Evolutionary conservation across 2,329 filamentous ascomycete genomes (phyloP).

Genomic region (Aureobasidium sp.): DNA sequence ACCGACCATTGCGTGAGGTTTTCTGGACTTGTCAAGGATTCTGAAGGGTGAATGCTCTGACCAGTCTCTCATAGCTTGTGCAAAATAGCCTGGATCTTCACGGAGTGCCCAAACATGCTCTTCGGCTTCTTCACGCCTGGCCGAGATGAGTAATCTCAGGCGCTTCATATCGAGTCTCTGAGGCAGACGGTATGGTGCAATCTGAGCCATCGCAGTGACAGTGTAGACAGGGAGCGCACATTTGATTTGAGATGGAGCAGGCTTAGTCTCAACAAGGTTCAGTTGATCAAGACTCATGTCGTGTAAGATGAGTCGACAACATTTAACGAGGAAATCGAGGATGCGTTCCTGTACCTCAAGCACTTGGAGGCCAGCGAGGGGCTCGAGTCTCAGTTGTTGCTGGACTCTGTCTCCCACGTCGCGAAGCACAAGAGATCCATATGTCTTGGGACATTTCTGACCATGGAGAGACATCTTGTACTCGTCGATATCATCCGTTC

Average conservation of each 20-base stretch:
- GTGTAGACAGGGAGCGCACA: slow-evolving; percentile 3
- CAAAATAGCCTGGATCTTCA: slow-evolving; percentile 55
- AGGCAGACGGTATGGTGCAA: slow-evolving; percentile 49
- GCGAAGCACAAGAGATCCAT: slow-evolving; percentile 29
- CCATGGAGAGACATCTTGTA: slow-evolving; percentile 24
- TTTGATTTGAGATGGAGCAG: slow-evolving; percentile 16
- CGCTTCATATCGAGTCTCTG: slow-evolving; percentile 40
- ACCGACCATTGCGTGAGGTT: slow-evolving; percentile 24
- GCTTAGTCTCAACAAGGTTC: slow-evolving; percentile 18
- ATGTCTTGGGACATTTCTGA: slow-evolving; percentile 25
- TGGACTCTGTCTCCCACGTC: slow-evolving; percentile 33
- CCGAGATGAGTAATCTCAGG: slow-evolving; percentile 40
- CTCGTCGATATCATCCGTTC: slow-evolving; percentile 17
- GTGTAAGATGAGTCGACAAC: slow-evolving; percentile 44
- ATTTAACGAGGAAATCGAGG: slow-evolving; percentile 44
- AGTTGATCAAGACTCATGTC: slow-evolving; percentile 36
- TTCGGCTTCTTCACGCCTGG: slow-evolving; percentile 38
- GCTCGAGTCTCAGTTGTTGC: slow-evolving; percentile 6
- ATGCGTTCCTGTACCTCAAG: slow-evolving; percentile 47
- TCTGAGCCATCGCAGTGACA: slow-evolving; percentile 28
- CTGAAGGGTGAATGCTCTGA: slow-evolving; percentile 43
- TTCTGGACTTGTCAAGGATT: slow-evolving; percentile 35
- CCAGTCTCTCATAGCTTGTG: slow-evolving; percentile 36
- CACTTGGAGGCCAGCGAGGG: slow-evolving; percentile 32
- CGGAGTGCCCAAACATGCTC: slow-evolving; percentile 51